phyloP scores from a whole-genome alignment of 257 asterid genomes.

The Rhazya stricta region DNA sequence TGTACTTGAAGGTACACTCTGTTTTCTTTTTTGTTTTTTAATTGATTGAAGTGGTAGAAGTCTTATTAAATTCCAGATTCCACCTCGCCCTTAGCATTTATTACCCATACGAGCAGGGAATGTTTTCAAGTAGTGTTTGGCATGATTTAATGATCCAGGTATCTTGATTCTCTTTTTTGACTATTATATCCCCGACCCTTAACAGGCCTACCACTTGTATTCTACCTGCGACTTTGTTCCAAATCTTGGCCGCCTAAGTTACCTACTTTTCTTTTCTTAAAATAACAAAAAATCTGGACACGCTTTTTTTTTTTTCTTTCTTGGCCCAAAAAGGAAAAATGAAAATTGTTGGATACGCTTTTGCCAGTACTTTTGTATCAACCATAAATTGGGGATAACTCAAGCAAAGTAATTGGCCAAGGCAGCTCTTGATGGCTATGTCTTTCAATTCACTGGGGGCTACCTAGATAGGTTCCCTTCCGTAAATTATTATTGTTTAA shows the following conservation, averaged over 20 bases:
- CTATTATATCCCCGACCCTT: neutral
- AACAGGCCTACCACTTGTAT: too few relatives aligned
- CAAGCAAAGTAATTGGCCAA: neutral
- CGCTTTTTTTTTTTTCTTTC: too few relatives aligned
- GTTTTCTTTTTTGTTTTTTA: neutral
- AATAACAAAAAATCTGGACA: too few relatives aligned
- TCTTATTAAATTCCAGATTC: neutral
- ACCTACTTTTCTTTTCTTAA: neutral
- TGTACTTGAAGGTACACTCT: constrained; percentile 7
- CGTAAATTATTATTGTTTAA: too few relatives aligned
- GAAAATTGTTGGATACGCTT: neutral
- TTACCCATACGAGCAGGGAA: too few relatives aligned
- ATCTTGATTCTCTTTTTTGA: neutral
- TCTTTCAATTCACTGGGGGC: too few relatives aligned
- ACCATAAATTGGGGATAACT: neutral
- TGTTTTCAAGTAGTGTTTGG: neutral
- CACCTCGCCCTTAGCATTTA: neutral
- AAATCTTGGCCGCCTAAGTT: neutral
- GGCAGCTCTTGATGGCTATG: neutral
- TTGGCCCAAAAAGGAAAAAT: neutral
- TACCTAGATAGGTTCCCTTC: neutral
- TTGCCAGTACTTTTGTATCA: neutral
- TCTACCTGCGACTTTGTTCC: neutral
- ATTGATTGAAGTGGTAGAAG: neutral
- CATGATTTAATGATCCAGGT: too few relatives aligned